Conservation (phyloP, 2,329 filamentous ascomycete species). For the Ophiostoma sp. region DNA sequence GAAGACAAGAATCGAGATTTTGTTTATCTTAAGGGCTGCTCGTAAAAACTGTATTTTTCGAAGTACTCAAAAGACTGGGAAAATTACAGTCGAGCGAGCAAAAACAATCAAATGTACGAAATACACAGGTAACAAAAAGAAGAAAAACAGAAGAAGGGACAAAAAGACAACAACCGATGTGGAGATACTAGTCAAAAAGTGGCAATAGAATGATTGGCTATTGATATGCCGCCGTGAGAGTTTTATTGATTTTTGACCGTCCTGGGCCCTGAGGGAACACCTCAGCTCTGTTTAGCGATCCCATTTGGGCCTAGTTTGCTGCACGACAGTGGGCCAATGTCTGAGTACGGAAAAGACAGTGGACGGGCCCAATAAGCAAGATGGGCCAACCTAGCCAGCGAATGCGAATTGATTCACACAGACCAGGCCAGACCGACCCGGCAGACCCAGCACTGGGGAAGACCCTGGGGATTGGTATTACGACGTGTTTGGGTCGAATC, state of each 20-base stretch:
- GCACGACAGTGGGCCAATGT: background rate
- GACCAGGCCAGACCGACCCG: background rate
- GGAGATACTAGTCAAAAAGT: background rate
- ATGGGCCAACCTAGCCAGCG: background rate
- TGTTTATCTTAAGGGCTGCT: background rate
- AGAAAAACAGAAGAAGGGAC: background rate
- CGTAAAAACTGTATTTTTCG: background rate
- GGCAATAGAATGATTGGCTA: constrained; percentile 17
- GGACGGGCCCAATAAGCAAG: background rate
- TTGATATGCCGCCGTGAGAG: background rate
- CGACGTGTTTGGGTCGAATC: background rate
- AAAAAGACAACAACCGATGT: background rate
- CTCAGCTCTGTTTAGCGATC: constrained; percentile 16
- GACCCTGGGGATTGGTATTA: background rate
- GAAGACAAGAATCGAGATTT: background rate
- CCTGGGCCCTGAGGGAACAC: background rate
- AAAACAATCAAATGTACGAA: background rate
- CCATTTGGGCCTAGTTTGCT: constrained; percentile 2
- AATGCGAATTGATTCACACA: background rate
- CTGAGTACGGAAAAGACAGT: background rate
- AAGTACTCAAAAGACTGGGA: background rate
- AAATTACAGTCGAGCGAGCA: background rate
- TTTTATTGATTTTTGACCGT: constrained; percentile 19
- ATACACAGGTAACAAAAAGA: background rate
- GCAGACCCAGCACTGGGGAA: background rate